Conservation (phyloP, 2,329 filamentous ascomycete genomes). For the Xylaria sp. region DNA sequence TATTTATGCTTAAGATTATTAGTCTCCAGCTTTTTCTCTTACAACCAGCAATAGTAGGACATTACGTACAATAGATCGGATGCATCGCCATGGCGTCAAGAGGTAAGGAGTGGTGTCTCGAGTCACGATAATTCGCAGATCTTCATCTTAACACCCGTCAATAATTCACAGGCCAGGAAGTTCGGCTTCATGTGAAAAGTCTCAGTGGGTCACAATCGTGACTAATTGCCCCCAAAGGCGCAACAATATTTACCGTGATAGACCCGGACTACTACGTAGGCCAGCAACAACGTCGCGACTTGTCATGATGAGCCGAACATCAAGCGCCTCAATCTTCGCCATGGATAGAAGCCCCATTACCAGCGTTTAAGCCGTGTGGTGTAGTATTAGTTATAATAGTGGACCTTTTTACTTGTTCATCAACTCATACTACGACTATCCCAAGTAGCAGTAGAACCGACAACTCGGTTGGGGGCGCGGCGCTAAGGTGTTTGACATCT, state of each 20-base stretch:
- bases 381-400: neutral
- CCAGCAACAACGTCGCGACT: neutral
- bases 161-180: neutral
- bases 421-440: neutral
- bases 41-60: neutral
- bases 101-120: neutral
- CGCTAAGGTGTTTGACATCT: neutral
- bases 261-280: slow-evolving; percentile 13
- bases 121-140: slow-evolving; percentile 14
- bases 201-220: slow-evolving; percentile 10
- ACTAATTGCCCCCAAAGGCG: slow-evolving; percentile 20
- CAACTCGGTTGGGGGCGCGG: slow-evolving; percentile 13
- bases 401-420: neutral
- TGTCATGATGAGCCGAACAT: slow-evolving; percentile 4
- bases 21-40: neutral
- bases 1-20: slow-evolving; percentile 13
- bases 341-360: neutral
- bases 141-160: slow-evolving; percentile 9
- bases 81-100: neutral
- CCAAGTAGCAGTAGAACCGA: neutral
- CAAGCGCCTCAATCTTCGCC: neutral
- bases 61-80: neutral
- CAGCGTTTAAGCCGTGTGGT: neutral
- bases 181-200: neutral
- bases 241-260: slow-evolving; percentile 22